Base-by-base conservation (phyloP, 1,284 basidiomycete genomes). In the Ceratobasidium papillatum region DNA sequence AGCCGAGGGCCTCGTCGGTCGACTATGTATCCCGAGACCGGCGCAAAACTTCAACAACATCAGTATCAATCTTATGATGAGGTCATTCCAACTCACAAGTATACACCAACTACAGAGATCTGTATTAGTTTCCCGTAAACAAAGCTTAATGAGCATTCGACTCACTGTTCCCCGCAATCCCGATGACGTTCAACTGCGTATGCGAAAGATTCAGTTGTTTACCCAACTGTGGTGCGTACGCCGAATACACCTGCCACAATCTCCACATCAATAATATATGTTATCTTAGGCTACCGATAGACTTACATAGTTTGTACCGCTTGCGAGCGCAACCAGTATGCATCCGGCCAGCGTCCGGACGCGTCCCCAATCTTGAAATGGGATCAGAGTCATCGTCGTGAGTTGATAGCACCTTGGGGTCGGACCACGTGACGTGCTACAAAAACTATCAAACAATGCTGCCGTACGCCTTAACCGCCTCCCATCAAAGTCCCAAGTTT, bases 141-240 rank as follows among this genome's bases (percentile, higher is more conserved):
- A 17, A 25, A 43, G 27, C 22, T 19, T 8, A 38, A 41, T 19
- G 38, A 41, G 7, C 38, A 7, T 52, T 2, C 34, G 5, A 54
- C 69, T 49, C 19, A 73, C 69, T 62, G 34, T 73, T 73, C 9
- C 69, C 69, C 32, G 69, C 69, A 4, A 73, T 77, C 45, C 89
- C 92, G 30, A 94, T 86, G 52, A 94, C 81, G 78, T 94, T 95
- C 54, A 93, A 83, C 76, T 91, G 87, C 0, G 92, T 94, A 65
- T 94, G 91, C 0, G 88, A 87, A 25, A 94, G 38, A 27, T 73
- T 73, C 19, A 73, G 47, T 22, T 27, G 47, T 51, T 73, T 59
- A 4, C 69, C 69, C 30, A 73, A n/a, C 58, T 73, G 69, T 3
- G 69, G 69, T 9, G 69, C 69, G 47, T 73, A 73, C 11, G 69